phyloP scores from a whole-genome alignment of 2,329 filamentous ascomycete genomes.

The Cordyceps javanica region DNA sequence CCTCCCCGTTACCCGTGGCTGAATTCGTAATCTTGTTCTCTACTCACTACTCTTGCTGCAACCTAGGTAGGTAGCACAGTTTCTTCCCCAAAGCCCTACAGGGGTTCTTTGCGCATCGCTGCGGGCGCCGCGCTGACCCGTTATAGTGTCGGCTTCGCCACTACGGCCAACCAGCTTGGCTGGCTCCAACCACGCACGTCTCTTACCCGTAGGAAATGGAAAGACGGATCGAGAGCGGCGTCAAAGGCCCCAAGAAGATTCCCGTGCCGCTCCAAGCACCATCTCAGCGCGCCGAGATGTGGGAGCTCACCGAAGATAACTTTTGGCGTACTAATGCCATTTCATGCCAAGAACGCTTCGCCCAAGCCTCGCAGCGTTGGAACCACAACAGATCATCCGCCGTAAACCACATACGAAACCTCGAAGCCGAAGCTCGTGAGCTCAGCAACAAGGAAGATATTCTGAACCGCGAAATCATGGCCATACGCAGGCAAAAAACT shows the following conservation, averaged over 20 bases:
- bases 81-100: background rate
- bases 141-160: background rate
- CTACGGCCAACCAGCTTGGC: background rate
- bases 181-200: background rate
- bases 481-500: background rate
- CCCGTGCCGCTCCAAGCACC: background rate
- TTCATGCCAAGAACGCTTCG: constrained; percentile 20
- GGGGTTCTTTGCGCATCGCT: background rate
- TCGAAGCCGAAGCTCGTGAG: background rate
- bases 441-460: background rate
- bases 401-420: background rate
- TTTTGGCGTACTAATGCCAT: constrained; percentile 27
- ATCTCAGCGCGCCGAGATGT: constrained; percentile 19
- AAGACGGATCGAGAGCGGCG: background rate
- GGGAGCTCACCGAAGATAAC: constrained; percentile 30
- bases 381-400: background rate
- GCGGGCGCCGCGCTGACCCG: background rate
- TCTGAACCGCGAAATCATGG: background rate
- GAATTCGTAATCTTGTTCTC: background rate
- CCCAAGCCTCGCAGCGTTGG: constrained; percentile 19
- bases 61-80: background rate
- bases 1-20: background rate
- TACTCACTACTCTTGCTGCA: background rate
- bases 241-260: background rate
- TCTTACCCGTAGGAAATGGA: background rate